Evolutionary conservation across 2,329 filamentous ascomycete genomes (phyloP).

Genomic region (Zalaria obscura): DNA sequence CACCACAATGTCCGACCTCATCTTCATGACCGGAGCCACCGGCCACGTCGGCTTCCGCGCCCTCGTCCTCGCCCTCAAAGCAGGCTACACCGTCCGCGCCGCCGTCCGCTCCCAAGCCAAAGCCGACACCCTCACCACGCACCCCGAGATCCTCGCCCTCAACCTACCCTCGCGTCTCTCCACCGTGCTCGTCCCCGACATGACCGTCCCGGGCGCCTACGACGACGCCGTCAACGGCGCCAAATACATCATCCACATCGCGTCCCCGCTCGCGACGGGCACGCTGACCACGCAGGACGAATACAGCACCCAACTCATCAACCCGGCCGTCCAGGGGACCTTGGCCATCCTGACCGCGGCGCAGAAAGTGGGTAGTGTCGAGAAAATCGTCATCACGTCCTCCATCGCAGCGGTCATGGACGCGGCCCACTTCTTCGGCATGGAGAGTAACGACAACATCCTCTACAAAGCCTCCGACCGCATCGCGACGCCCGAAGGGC

Average conservation of each 20-base stretch:
- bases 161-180: conserved; percentile 11
- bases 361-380: conserved; percentile 16
- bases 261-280: conserved; percentile 10
- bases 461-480: too few relatives aligned
- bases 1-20: neutral
- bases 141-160: conserved; percentile 12
- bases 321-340: conserved; percentile 21
- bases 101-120: conserved; percentile 22
- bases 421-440: conserved; percentile 3
- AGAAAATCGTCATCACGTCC: conserved; percentile 28
- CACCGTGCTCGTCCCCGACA: conserved; percentile 19
- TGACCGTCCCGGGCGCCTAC: conserved; percentile 15
- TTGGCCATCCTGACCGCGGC: conserved; percentile 24
- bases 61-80: conserved; percentile 17
- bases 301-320: conserved; percentile 1
- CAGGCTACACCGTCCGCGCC: conserved; percentile 24
- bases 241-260: conserved; percentile 13
- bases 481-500: conserved; percentile 7
- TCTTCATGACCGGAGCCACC: conserved; percentile 23
- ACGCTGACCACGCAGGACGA: too few relatives aligned
- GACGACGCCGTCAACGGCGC: conserved; percentile 18
- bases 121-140: conserved; percentile 12
- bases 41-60: conserved; percentile 22
- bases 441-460: neutral
- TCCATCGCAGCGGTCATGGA: conserved; percentile 6